Evolutionary conservation across 257 asterid genomes (phyloP).

Genomic region (Phtheirospermum japonicum): DNA sequence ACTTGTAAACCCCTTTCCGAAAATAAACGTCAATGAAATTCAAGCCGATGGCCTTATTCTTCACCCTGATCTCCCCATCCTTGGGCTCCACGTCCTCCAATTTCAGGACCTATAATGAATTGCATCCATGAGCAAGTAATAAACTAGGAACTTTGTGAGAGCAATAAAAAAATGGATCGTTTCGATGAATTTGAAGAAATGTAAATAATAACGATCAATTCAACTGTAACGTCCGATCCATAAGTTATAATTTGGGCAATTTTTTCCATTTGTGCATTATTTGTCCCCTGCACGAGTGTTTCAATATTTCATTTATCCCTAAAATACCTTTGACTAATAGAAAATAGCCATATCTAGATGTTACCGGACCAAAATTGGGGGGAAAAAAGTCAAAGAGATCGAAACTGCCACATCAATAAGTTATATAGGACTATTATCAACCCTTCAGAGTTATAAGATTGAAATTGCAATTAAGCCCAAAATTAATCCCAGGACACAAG

Average conservation of each 20-base stretch:
- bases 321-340: too few relatives aligned
- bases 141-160: slow-evolving; percentile 6
- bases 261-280: background rate
- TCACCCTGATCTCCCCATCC: slow-evolving; percentile 86
- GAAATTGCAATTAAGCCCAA: background rate
- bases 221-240: background rate
- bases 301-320: background rate
- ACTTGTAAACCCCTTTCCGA: slow-evolving; percentile 88
- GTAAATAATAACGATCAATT: too few relatives aligned
- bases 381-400: too few relatives aligned
- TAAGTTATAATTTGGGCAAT: background rate
- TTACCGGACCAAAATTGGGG: too few relatives aligned
- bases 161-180: background rate
- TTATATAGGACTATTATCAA: too few relatives aligned
- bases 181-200: background rate
- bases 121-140: background rate
- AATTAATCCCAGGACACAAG: background rate
- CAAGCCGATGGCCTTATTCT: slow-evolving; percentile 81
- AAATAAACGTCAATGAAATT: slow-evolving; percentile 86
- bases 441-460: too few relatives aligned
- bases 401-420: too few relatives aligned
- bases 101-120: slow-evolving; percentile 61
- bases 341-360: too few relatives aligned
- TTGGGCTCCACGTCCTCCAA: slow-evolving; percentile 98
- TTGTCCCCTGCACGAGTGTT: background rate